Evolutionary conservation across 768 basidiomycete species (phyloP), one percentile per base, ranked within the genome.

Genomic region (Lactarius deliciosus): DNA sequence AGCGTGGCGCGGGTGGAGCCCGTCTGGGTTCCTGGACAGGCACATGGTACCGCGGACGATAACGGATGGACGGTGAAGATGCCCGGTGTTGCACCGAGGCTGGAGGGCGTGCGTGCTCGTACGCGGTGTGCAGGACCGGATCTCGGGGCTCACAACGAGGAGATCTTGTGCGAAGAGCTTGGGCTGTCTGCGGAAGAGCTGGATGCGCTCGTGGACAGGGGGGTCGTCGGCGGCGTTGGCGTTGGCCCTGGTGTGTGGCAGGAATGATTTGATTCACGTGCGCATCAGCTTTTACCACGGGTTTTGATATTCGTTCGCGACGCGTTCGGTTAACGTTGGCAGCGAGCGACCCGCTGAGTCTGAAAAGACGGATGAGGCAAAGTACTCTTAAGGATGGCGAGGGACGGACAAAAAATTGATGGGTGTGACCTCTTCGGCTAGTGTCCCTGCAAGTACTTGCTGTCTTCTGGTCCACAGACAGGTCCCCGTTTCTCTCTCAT

Each of bases 41-140:
- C 30, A 71, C 68, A 20, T 25, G 2, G 47, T 13, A 50, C 47
- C 30, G 76, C 76, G 16, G 71, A 72, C 54, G 70, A 74, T 25
- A 77, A 68, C 5, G 80, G 85, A 1, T 89, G 88, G 88, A 82
- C 75, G 47, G 81, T 90, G 65, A 89, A 88, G 75, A 87, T 90
- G 86, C 80, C 82, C 47, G 81, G 81, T 32, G 86, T 86, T 32
- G 86, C 86, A 68, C 89, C 88, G 8, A 74, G 85, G 60, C 73
- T 90, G 61, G 83, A 88, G 65, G 86, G 85, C 16, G 83, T 82
- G 32, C 80, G 86, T 53, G 76, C 82, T 5, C 78, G 79, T 69
- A 86, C 88, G 1, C 81, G 79, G 68, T 90, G 87, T 87, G 88
- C 87, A 32, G 88, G 88, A 0, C 88, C 88, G 2, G 80, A 87